These are phyloP conservation scores for Hortiboletus campestris DNA, from an alignment of 768 basidiomycete genomes.

Conservation along the genomic window DNA sequence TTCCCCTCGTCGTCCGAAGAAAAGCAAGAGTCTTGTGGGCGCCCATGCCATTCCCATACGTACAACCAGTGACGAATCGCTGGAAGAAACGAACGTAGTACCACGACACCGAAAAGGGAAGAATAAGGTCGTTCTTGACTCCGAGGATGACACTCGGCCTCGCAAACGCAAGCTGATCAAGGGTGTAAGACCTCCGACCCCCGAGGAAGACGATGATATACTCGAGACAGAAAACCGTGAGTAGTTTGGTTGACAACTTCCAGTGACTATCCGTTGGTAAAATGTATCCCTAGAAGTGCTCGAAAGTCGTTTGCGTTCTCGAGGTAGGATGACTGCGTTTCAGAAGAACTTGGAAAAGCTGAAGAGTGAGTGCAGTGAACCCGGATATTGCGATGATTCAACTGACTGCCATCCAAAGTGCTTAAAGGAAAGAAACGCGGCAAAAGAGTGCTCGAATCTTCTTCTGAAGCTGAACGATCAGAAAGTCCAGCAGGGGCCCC, in stretches of 20 bases:
- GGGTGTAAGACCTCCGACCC: slow-evolving; percentile 41
- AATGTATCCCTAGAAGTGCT: slow-evolving; percentile 50
- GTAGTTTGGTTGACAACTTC: slow-evolving; percentile 15
- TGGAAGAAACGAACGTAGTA: slow-evolving; percentile 15
- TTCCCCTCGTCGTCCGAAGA: slow-evolving; percentile 27
- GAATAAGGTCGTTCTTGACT: slow-evolving; percentile 26
- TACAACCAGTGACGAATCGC: slow-evolving; percentile 22
- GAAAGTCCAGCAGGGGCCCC: slow-evolving; percentile 29
- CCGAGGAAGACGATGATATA: slow-evolving; percentile 42
- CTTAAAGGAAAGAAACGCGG: slow-evolving; percentile 45
- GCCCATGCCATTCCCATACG: slow-evolving; percentile 13
- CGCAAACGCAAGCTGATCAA: slow-evolving; percentile 43
- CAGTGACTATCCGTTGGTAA: not conserved
- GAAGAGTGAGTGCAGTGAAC: slow-evolving; percentile 44
- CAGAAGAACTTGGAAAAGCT: slow-evolving; percentile 65
- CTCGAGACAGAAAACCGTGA: slow-evolving; percentile 53
- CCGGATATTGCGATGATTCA: not conserved
- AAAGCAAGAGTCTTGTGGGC: slow-evolving; percentile 10
- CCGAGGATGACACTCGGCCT: slow-evolving; percentile 36
- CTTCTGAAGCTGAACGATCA: slow-evolving; percentile 34
- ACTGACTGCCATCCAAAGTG: slow-evolving; percentile 9
- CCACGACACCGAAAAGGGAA: slow-evolving; percentile 24
- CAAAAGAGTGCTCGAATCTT: slow-evolving; percentile 29
- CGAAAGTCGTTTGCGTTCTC: slow-evolving; percentile 57
- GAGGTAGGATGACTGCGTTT: slow-evolving; percentile 58